A percentile compares a stretch with the other conserved stretches of the same genome.
phyloP scores from a whole-genome alignment of 345 rosid species.

The Brassica juncea region DNA sequence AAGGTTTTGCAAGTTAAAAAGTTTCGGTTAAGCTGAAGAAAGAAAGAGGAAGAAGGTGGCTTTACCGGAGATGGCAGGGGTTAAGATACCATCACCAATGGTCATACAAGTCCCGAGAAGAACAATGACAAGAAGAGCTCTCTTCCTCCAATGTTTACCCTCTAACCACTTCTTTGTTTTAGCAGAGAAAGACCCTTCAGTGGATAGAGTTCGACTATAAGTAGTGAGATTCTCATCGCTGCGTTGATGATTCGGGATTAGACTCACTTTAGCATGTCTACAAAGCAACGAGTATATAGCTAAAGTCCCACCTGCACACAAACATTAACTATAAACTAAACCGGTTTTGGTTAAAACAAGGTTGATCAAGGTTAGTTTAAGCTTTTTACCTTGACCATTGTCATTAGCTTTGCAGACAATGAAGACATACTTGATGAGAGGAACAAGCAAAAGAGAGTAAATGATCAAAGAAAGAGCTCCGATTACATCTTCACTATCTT shows the following conservation, averaged over 20 bases:
- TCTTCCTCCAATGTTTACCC: slow-evolving; percentile 54
- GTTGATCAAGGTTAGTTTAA: background rate
- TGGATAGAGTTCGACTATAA: slow-evolving; percentile 73
- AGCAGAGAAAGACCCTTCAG: slow-evolving; percentile 84
- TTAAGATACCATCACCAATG: slow-evolving; percentile 95
- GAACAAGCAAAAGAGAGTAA: slow-evolving; percentile 69
- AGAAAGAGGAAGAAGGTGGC: background rate
- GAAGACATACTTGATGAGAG: slow-evolving; percentile 76
- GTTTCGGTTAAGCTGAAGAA: background rate
- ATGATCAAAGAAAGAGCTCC: slow-evolving; percentile 77
- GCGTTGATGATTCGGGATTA: slow-evolving; percentile 85
- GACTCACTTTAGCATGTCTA: slow-evolving; percentile 87
- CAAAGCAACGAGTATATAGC: slow-evolving; percentile 94
- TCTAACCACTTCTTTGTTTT: slow-evolving; percentile 89
- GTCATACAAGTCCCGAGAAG: slow-evolving; percentile 94
- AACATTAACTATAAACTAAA: background rate
- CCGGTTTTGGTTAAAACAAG: background rate
- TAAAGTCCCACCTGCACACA: slow-evolving; percentile 78
- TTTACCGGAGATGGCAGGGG: slow-evolving; percentile 96
- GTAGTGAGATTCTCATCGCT: slow-evolving; percentile 96
- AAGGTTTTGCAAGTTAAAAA: background rate
- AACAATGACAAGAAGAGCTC: slow-evolving; percentile 66
- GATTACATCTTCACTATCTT: slow-evolving; percentile 59
- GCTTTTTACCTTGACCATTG: slow-evolving; percentile 63
- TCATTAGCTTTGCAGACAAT: slow-evolving; percentile 78